These are phyloP conservation scores for Geotrichum aggregatum DNA, from an alignment of 1,139 yeast species.

Conservation along the genomic window DNA sequence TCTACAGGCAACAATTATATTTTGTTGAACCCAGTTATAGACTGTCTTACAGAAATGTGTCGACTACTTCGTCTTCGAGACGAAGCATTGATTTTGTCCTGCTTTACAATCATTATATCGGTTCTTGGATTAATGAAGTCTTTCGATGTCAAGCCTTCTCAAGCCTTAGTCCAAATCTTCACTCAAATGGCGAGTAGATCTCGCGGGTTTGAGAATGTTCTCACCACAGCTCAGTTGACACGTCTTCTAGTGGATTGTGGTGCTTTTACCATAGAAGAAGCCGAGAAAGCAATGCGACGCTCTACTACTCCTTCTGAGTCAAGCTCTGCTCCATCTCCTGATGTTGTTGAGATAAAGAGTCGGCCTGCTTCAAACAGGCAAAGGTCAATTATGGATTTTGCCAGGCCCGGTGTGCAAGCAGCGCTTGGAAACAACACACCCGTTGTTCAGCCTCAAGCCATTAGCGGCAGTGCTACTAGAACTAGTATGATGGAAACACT, in stretches of 20 bases:
- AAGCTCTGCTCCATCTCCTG: slow-evolving; percentile 10
- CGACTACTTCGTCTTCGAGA: slow-evolving; percentile 84
- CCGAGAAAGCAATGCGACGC: slow-evolving; percentile 21
- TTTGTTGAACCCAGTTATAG: slow-evolving; percentile 31
- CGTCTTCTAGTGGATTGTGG: slow-evolving; percentile 29
- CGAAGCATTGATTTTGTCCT: slow-evolving; percentile 63
- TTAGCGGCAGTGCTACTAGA: slow-evolving; percentile 22
- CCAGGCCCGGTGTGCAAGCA: slow-evolving; percentile 23
- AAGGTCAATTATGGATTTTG: slow-evolving; percentile 26
- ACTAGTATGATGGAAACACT: slow-evolving; percentile 32
- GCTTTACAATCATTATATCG: slow-evolving; percentile 63
- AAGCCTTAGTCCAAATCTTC: slow-evolving; percentile 26
- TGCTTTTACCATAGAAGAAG: slow-evolving; percentile 26
- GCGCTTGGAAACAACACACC: slow-evolving; percentile 22
- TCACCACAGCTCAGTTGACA: slow-evolving; percentile 28
- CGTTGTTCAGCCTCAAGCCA: slow-evolving; percentile 19
- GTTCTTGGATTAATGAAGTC: slow-evolving; percentile 33
- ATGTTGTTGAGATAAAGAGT: slow-evolving; percentile 1
- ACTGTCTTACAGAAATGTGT: slow-evolving; percentile 46
- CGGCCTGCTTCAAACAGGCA: slow-evolving; percentile 18
- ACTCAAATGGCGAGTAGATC: slow-evolving; percentile 27
- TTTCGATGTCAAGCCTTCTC: slow-evolving; percentile 32
- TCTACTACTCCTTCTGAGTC: slow-evolving; percentile 17
- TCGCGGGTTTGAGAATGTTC: slow-evolving; percentile 27
- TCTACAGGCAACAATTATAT: slow-evolving; percentile 26